Evolutionary conservation across 371 early-diverging fungal species (phyloP), one percentile per base, ranked within the genome.

Genomic region (Mucor irregularis): DNA sequence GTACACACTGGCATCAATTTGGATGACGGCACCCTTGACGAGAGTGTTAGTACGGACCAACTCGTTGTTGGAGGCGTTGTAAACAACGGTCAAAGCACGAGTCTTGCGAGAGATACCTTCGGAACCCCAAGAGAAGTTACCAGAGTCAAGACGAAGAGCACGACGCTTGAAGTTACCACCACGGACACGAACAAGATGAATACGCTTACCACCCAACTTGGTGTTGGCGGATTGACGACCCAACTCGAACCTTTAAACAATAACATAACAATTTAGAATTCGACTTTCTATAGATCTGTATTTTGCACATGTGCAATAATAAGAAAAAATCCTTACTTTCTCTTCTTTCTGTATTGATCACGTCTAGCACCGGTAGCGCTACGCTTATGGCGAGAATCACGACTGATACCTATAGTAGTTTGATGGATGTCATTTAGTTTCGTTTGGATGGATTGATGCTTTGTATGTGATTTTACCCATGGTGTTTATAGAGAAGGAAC

Each of bases 41-140:
- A 99, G 88, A 60, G 99, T 99, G 90, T 99, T 99, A 82, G 99
- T 99, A 78, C 99, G 96, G 80, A 99, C 98, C 74, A 99, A 87
- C 85, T 99, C 99, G 92, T 99, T 99, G 95, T 95, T 97, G 82
- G 96, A 93, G 66, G 99, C 92, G 85, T 99, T 99, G 93, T 99
- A 99, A 64, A 94, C 93, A 68, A 99, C 99, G 65, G 89, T 86
- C 73, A 96, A 84, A 72, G 98, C 91, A 85, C 98, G 93, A 64
- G 96, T 87, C 89, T 96, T 98, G 86, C 91, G 91, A 66, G 97
- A 88, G 80, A 87, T 72, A 62, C 92, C 79, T 84, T 98, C 96
- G 40, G 97, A 93, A 65, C 93, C 96, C 95, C 98, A 97, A 53
- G 97, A 90, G 86, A 96, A 99, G 88, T 96, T 98, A 63, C 98